These are phyloP conservation scores for Candida neerlandica DNA, from an alignment of 1,139 yeast species.

Conservation along the genomic window DNA sequence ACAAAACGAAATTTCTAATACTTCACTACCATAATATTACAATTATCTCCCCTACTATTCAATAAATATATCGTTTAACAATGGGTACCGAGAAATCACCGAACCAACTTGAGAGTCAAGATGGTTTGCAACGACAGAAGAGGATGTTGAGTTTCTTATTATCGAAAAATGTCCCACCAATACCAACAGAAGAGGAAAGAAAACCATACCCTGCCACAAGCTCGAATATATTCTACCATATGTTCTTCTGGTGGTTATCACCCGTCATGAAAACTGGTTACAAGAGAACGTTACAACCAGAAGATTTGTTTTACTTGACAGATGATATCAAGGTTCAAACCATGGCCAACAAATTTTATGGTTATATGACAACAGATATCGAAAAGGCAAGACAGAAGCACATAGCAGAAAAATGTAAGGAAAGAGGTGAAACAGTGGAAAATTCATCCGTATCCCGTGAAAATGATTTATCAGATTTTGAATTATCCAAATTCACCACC, in stretches of 20 bases:
- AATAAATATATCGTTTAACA: background rate
- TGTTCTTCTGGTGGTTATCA: constrained; percentile 53
- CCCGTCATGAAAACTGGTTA: constrained; percentile 55
- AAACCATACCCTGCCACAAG: constrained; percentile 32
- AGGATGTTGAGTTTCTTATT: constrained; percentile 34
- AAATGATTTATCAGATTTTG: constrained; percentile 26
- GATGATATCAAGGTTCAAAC: constrained; percentile 39
- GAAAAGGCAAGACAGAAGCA: constrained; percentile 23
- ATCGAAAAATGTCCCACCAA: constrained; percentile 38
- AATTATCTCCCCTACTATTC: background rate
- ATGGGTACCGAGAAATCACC: background rate
- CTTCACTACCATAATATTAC: background rate
- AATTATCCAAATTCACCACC: constrained; percentile 21
- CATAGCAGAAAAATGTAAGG: constrained; percentile 22
- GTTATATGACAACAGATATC: constrained; percentile 24
- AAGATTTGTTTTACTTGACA: constrained; percentile 45
- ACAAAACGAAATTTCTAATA: background rate
- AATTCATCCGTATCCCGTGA: constrained; percentile 23
- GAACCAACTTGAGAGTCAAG: constrained; percentile 13
- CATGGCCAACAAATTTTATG: constrained; percentile 35
- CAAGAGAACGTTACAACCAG: constrained; percentile 49
- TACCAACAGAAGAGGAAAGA: constrained; percentile 45
- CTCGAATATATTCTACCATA: constrained; percentile 38
- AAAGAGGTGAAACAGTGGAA: constrained; percentile 26
- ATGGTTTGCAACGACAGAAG: constrained; percentile 25